A percentile compares a stretch with the other conserved stretches of the same genome.
Conservation (phyloP, 768 basidiomycete species). For the Suillus discolor region DNA sequence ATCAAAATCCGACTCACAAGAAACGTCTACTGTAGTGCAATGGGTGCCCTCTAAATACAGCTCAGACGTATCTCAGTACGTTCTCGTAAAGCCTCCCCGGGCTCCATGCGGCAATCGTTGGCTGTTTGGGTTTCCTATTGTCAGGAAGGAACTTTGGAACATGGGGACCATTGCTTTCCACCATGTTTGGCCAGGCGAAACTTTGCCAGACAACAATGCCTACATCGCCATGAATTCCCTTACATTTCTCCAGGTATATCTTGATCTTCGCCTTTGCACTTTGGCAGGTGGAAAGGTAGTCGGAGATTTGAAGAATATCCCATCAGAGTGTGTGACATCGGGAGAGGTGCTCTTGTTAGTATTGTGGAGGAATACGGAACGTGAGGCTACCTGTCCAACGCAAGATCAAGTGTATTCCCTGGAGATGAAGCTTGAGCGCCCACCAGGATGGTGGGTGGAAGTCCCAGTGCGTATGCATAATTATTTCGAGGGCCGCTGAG, state of each 20-base stretch:
- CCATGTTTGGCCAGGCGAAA: neutral
- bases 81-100: conserved; percentile 1
- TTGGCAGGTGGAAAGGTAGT: neutral
- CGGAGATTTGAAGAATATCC: neutral
- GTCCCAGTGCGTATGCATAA: too few species aligned
- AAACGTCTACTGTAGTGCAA: neutral
- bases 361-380: neutral
- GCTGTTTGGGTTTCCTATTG: neutral
- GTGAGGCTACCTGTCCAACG: neutral
- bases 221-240: neutral
- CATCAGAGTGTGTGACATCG: neutral
- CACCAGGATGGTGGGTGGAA: too few species aligned
- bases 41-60: neutral
- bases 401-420: neutral
- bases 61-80: neutral
- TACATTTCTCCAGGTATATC: neutral
- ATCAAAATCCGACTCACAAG: neutral
- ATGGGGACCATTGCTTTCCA: conserved; percentile 1
- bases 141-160: neutral
- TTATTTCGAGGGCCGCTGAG: too few species aligned
- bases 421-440: too few species aligned
- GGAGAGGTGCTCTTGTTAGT: neutral
- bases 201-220: neutral
- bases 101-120: neutral
- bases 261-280: neutral